phyloP scores from a whole-genome alignment of 2,329 filamentous ascomycete species.

The Claviceps spartinae region DNA sequence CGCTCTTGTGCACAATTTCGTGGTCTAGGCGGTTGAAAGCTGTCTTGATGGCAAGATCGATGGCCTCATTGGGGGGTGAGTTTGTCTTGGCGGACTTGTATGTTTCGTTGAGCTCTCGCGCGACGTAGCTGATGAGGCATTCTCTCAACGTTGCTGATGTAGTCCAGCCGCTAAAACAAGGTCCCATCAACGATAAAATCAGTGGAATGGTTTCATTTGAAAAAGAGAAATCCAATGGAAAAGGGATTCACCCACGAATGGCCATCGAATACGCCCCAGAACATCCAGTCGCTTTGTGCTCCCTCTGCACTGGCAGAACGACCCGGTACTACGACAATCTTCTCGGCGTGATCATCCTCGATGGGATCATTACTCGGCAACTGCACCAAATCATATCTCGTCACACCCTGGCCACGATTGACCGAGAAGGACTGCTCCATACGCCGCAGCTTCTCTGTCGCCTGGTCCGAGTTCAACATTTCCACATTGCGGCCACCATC shows the following conservation, averaged over 20 bases:
- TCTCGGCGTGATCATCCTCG: conserved; percentile 95
- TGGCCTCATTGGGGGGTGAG: conserved; percentile 62
- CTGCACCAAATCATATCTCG: conserved; percentile 89
- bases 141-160: conserved; percentile 93
- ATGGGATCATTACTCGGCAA: conserved; percentile 94
- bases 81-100: conserved; percentile 58
- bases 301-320: conserved; percentile 28
- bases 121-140: conserved; percentile 82
- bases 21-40: conserved; percentile 82
- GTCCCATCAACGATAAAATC: background rate
- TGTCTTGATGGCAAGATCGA: conserved; percentile 83
- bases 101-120: conserved; percentile 80
- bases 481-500: conserved; percentile 77
- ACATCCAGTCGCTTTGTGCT: conserved; percentile 78
- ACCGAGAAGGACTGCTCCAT: conserved; percentile 89
- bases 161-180: conserved; percentile 66
- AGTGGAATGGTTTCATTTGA: background rate
- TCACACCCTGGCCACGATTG: conserved; percentile 76
- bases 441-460: conserved; percentile 73
- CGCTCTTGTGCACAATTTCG: conserved; percentile 88
- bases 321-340: conserved; percentile 81
- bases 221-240: conserved; percentile 1
- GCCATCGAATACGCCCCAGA: conserved; percentile 98
- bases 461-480: conserved; percentile 93
- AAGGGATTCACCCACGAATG: conserved; percentile 54